phyloP scores from a whole-genome alignment of 352 stramenopile species.

The Phytophthora hibernalis region DNA sequence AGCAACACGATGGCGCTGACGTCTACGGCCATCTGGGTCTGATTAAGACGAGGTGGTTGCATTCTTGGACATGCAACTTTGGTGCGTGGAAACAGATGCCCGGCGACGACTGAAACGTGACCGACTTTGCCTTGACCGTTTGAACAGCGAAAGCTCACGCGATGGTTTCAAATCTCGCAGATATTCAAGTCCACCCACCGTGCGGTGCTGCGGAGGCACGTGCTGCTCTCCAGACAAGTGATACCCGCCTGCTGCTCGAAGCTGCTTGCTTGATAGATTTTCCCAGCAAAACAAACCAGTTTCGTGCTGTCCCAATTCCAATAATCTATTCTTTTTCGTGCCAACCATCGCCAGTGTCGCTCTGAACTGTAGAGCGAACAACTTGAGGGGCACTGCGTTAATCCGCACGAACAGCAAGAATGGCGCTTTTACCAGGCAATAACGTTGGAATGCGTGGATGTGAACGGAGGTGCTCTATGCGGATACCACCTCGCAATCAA shows the following conservation, averaged over 20 bases:
- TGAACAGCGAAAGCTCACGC: constrained; percentile 23
- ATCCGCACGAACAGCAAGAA: constrained; percentile 13
- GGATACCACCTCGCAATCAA: not conserved
- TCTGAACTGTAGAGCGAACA: constrained; percentile 8
- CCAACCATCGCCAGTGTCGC: not conserved
- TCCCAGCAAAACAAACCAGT: no score
- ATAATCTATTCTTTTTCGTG: constrained; percentile 10
- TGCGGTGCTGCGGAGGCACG: constrained; percentile 14
- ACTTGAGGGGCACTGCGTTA: constrained; percentile 17
- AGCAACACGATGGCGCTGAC: constrained; percentile 24
- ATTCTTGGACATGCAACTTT: not conserved
- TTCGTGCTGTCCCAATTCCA: not conserved
- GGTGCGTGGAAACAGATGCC: constrained; percentile 25
- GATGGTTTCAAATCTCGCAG: constrained; percentile 26
- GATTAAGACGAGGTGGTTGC: constrained; percentile 20
- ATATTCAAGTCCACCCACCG: not conserved
- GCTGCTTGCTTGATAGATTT: constrained; percentile 2
- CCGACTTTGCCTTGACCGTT: constrained; percentile 15
- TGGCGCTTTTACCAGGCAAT: not conserved
- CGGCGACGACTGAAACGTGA: constrained; percentile 28
- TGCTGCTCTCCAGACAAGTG: constrained; percentile 2
- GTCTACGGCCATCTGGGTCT: constrained; percentile 11
- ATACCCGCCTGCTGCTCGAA: constrained; percentile 2
- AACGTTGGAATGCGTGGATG: not conserved
- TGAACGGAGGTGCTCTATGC: constrained; percentile 5